Conservation (phyloP, 495 filamentous ascomycete genomes). For the Hyaloscypha finlandica region DNA sequence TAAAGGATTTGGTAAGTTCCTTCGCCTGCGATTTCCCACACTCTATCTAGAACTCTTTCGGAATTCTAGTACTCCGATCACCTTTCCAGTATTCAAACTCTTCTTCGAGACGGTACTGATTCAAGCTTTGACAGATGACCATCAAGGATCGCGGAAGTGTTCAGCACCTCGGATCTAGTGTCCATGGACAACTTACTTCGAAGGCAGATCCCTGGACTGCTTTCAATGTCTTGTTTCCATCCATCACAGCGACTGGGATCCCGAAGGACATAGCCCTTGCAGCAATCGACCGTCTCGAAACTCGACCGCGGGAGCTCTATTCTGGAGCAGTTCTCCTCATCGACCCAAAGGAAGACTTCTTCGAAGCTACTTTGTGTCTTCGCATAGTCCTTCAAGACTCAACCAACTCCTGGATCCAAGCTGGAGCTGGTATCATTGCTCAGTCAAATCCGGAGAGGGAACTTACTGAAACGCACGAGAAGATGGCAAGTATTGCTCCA, state of each 20-base stretch:
- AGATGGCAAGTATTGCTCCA: slow-evolving; percentile 15
- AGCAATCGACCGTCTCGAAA: slow-evolving; percentile 12
- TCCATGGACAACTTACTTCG: neutral
- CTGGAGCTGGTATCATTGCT: slow-evolving; percentile 18
- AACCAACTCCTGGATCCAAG: slow-evolving; percentile 17
- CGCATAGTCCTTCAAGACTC: slow-evolving; percentile 20
- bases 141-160: slow-evolving; percentile 10
- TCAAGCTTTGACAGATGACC: neutral
- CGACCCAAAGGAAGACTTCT: slow-evolving; percentile 5
- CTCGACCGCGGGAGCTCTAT: slow-evolving; percentile 13
- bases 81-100: neutral
- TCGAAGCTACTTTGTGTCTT: slow-evolving; percentile 20
- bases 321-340: slow-evolving; percentile 16
- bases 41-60: too few relatives aligned
- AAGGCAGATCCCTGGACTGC: slow-evolving; percentile 19
- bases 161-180: slow-evolving; percentile 16
- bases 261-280: slow-evolving; percentile 1
- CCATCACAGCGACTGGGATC: slow-evolving; percentile 19
- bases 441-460: slow-evolving; percentile 14
- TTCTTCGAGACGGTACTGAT: neutral
- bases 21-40: neutral
- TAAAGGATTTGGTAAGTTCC: slow-evolving; percentile 14
- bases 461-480: slow-evolving; percentile 18
- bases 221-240: slow-evolving; percentile 10
- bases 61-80: neutral